Percentiles rank a stretch among this genome's conserved stretches.
Conservation (phyloP, 2,329 filamentous ascomycete genomes). For the Tolypocladium amazonense region DNA sequence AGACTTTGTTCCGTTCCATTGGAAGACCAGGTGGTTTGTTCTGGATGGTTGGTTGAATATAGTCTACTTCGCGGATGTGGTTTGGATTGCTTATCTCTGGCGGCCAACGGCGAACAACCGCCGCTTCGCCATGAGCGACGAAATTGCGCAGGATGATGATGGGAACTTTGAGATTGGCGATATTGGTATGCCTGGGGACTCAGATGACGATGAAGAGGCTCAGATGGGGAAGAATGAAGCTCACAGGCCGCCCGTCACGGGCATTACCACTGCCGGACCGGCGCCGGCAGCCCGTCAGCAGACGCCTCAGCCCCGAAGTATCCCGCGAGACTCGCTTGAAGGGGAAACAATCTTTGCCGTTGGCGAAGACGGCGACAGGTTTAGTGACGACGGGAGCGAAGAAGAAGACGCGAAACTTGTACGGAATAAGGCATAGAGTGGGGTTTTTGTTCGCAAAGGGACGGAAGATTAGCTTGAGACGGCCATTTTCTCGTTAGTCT, state of each 20-base stretch:
- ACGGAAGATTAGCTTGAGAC: not conserved
- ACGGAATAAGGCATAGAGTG: constrained; percentile 24
- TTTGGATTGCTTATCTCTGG: constrained; percentile 92
- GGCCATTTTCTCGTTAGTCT: not conserved
- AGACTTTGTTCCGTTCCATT: constrained; percentile 91
- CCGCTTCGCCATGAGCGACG: constrained; percentile 96
- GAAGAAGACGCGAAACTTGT: constrained; percentile 42
- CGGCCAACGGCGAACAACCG: constrained; percentile 92
- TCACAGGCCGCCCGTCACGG: constrained; percentile 12
- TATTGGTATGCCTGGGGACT: constrained; percentile 64
- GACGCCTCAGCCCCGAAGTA: constrained; percentile 19
- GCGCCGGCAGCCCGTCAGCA: constrained; percentile 11
- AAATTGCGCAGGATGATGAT: constrained; percentile 96
- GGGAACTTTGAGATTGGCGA: constrained; percentile 91
- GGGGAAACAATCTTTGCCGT: constrained; percentile 95
- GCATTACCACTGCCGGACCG: constrained; percentile 11
- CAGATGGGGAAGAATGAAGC: constrained; percentile 28
- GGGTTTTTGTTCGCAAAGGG: not conserved
- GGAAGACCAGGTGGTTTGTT: constrained; percentile 96
- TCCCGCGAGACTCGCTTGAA: constrained; percentile 50
- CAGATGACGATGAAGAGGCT: constrained; percentile 46
- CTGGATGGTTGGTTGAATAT: constrained; percentile 96
- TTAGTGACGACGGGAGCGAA: constrained; percentile 59
- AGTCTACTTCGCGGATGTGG: constrained; percentile 89
- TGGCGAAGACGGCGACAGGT: constrained; percentile 73